phyloP scores from a whole-genome alignment of 31 red algal species.

The Endocladia muricata region DNA sequence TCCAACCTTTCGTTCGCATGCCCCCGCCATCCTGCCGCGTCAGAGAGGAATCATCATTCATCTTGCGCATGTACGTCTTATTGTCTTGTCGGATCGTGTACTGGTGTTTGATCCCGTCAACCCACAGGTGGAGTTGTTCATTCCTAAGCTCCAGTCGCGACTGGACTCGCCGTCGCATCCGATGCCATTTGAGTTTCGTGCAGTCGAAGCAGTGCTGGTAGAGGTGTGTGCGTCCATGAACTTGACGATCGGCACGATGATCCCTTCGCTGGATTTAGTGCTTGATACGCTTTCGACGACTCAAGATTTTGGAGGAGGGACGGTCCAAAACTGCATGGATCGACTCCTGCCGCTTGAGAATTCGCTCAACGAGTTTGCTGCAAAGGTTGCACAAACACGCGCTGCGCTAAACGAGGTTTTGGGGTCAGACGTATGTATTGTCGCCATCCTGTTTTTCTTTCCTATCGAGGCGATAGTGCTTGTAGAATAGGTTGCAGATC shows the following conservation, averaged over 20 bases:
- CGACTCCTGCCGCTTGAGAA: slow-evolving; percentile 86
- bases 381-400: slow-evolving; percentile 57
- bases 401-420: slow-evolving; percentile 86
- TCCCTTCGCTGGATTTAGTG: slow-evolving; percentile 44
- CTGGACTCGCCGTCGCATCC: slow-evolving; percentile 50
- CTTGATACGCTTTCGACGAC: slow-evolving; percentile 54
- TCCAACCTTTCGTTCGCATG: slow-evolving; percentile 85
- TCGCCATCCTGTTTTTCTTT: too few relatives aligned
- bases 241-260: slow-evolving; percentile 51
- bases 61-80: slow-evolving; percentile 81
- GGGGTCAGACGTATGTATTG: slow-evolving; percentile 60
- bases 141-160: slow-evolving; percentile 69
- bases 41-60: slow-evolving; percentile 83
- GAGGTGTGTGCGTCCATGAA: slow-evolving; percentile 73
- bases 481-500: too few relatives aligned
- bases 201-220: slow-evolving; percentile 89
- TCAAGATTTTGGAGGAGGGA: slow-evolving; percentile 51
- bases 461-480: too few relatives aligned
- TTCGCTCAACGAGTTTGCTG: slow-evolving; percentile 80
- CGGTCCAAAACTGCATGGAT: slow-evolving; percentile 77
- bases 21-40: slow-evolving; percentile 84
- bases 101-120: slow-evolving; percentile 89
- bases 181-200: slow-evolving; percentile 96
- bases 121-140: slow-evolving; percentile 82
- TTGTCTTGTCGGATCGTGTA: slow-evolving; percentile 74